Conservation (phyloP, 1,139 yeast genomes). For the Geotrichum cucujoidarum region DNA sequence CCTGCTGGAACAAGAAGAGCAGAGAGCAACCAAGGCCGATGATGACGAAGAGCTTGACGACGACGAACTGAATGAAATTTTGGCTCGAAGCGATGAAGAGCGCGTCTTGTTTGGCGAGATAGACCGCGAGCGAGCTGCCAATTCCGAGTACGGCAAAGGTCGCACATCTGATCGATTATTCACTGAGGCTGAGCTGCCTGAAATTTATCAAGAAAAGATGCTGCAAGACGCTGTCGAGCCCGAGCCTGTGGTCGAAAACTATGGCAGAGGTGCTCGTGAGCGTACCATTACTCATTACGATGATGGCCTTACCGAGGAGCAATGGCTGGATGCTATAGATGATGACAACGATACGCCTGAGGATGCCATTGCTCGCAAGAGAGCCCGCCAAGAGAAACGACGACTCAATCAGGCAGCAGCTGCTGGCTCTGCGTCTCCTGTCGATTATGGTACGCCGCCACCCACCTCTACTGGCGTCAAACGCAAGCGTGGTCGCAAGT, state of each 20-base stretch:
- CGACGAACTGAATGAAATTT: slow-evolving; percentile 78
- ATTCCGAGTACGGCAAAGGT: slow-evolving; percentile 40
- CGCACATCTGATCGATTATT: slow-evolving; percentile 51
- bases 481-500: slow-evolving; percentile 23
- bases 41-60: slow-evolving; percentile 54
- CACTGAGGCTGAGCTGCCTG: slow-evolving; percentile 69
- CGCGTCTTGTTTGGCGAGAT: slow-evolving; percentile 56
- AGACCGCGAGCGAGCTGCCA: slow-evolving; percentile 61
- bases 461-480: slow-evolving; percentile 18
- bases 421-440: slow-evolving; percentile 3
- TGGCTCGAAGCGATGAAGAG: slow-evolving; percentile 81
- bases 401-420: slow-evolving; percentile 8
- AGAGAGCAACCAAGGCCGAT: slow-evolving; percentile 45
- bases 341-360: slow-evolving; percentile 65
- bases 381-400: slow-evolving; percentile 41
- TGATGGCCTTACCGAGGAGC: slow-evolving; percentile 92
- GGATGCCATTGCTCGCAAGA: slow-evolving; percentile 63
- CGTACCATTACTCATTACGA: slow-evolving; percentile 78
- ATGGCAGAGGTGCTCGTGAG: slow-evolving; percentile 71
- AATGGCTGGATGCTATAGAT: slow-evolving; percentile 75
- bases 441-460: slow-evolving; percentile 12
- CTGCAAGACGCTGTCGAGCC: slow-evolving; percentile 30
- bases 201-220: slow-evolving; percentile 71
- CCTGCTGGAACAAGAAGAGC: slow-evolving; percentile 74
- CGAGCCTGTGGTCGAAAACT: slow-evolving; percentile 42